Conservation (phyloP, 2,329 filamentous ascomycete species). For the Paradendryphiella salina region DNA sequence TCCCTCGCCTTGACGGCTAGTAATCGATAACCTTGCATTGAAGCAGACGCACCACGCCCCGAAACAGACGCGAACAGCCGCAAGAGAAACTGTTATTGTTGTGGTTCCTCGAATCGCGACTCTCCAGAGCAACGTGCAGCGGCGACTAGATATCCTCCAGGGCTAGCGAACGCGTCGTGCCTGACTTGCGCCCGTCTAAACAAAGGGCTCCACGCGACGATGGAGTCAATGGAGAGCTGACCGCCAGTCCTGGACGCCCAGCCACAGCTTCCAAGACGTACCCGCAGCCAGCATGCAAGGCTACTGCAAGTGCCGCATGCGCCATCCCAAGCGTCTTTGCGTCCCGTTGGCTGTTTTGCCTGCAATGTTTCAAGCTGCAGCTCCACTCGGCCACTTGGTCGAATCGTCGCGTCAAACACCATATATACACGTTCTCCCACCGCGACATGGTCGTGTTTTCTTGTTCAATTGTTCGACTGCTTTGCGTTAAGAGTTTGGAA, state of each 20-base stretch:
- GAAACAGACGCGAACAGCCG: conserved; percentile 27
- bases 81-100: conserved; percentile 34
- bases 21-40: conserved; percentile 27
- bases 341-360: conserved; percentile 29
- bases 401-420: conserved; percentile 47
- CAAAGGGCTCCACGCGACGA: conserved; percentile 20
- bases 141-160: neutral
- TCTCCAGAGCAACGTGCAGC: conserved; percentile 23
- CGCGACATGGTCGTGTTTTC: conserved; percentile 50
- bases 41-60: conserved; percentile 19
- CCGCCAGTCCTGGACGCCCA: conserved; percentile 35
- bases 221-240: conserved; percentile 20
- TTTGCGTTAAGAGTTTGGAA: conserved; percentile 30
- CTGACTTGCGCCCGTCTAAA: conserved; percentile 7
- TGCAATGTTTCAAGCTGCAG: conserved; percentile 43
- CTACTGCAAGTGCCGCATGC: conserved; percentile 41
- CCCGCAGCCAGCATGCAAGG: conserved; percentile 18
- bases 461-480: conserved; percentile 37
- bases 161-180: conserved; percentile 13
- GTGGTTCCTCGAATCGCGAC: conserved; percentile 35
- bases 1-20: conserved; percentile 14
- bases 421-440: conserved; percentile 45
- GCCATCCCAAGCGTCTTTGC: conserved; percentile 13
- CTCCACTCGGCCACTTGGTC: conserved; percentile 31
- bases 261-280: conserved; percentile 29